Conservation (phyloP, 78 protist species). For the Chrysochromulina tobinii region DNA sequence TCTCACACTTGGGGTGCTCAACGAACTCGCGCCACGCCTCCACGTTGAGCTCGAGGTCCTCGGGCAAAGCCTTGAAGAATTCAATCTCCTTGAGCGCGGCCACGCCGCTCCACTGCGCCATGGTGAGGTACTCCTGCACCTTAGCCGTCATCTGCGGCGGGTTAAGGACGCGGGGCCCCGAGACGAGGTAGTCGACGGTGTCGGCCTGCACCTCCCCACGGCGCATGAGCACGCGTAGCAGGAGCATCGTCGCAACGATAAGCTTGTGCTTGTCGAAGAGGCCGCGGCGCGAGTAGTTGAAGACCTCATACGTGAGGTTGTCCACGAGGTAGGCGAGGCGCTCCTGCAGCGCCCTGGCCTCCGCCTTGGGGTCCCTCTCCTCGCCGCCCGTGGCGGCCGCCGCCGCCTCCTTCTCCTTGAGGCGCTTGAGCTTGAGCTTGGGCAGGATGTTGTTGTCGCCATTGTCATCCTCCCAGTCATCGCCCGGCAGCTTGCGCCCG, state of each 20-base stretch:
- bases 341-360: neutral
- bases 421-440: neutral
- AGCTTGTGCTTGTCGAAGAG: conserved; percentile 71
- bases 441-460: neutral
- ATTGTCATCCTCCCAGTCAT: neutral
- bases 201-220: neutral
- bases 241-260: conserved; percentile 47
- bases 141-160: conserved; percentile 29
- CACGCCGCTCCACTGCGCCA: conserved; percentile 18
- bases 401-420: neutral
- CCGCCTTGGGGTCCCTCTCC: conserved; percentile 21
- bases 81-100: conserved; percentile 34
- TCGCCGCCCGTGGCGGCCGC: neutral
- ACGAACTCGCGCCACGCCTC: conserved; percentile 65
- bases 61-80: conserved; percentile 20
- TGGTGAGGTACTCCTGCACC: conserved; percentile 14
- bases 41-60: conserved; percentile 51
- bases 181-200: conserved; percentile 45
- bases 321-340: conserved; percentile 29
- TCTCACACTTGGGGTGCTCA: conserved; percentile 53
- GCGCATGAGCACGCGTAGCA: conserved; percentile 15
- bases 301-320: conserved; percentile 43
- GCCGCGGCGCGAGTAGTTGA: conserved; percentile 48
- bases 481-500: neutral
- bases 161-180: neutral